phyloP scores from a whole-genome alignment of 208 protist genomes.

The Leishmania arabica region DNA sequence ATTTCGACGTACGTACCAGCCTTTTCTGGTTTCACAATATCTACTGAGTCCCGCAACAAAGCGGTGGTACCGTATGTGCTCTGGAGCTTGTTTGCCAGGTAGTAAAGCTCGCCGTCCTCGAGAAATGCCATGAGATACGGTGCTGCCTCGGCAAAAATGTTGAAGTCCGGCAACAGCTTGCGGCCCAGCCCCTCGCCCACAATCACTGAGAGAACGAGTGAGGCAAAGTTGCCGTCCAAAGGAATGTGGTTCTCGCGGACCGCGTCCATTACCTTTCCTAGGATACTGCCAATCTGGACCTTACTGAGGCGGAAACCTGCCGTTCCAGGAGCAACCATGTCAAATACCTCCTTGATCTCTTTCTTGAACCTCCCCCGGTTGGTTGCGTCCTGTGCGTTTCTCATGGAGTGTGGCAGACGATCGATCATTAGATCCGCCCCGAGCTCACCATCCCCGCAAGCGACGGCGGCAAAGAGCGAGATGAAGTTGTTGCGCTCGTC shows the following conservation, averaged over 20 bases:
- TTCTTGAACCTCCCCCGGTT: conserved; percentile 63
- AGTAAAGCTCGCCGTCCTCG: conserved; percentile 70
- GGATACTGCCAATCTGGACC: conserved; percentile 81
- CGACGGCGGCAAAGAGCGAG: conserved; percentile 90
- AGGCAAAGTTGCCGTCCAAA: conserved; percentile 93
- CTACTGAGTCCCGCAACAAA: conserved; percentile 60
- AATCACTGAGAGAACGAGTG: conserved; percentile 89
- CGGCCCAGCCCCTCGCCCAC: conserved; percentile 92
- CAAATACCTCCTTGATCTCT: conserved; percentile 82
- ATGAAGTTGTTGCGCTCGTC: conserved; percentile 93
- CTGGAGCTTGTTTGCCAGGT: conserved; percentile 69
- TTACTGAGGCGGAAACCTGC: conserved; percentile 80
- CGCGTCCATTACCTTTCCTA: conserved; percentile 74
- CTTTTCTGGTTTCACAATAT: conserved; percentile 52
- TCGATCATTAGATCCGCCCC: conserved; percentile 93
- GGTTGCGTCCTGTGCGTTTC: conserved; percentile 17
- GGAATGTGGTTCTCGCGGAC: conserved; percentile 82
- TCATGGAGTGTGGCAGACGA: conserved; percentile 49
- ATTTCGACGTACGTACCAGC: conserved; percentile 60
- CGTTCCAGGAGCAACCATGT: conserved; percentile 70
- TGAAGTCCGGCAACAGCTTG: conserved; percentile 86
- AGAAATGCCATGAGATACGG: conserved; percentile 83
- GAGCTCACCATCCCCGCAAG: conserved; percentile 81
- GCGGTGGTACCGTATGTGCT: conserved; percentile 63
- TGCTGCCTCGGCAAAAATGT: conserved; percentile 88